Evolutionary conservation across 495 filamentous ascomycete species (phyloP).

Genomic region (Hyaloscypha variabilis): DNA sequence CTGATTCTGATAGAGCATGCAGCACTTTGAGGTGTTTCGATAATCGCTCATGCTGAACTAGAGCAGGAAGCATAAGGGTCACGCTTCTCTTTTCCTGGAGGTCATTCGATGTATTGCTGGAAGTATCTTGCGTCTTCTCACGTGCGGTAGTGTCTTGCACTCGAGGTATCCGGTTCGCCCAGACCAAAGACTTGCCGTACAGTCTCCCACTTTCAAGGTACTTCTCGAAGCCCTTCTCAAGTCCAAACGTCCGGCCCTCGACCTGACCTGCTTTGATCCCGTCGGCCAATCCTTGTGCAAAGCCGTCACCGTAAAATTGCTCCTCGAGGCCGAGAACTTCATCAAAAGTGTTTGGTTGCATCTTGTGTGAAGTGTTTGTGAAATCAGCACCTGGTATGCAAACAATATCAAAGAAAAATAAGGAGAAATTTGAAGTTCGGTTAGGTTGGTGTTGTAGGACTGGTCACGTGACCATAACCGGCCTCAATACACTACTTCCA

Average conservation of each 20-base stretch:
- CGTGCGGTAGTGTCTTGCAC: slow-evolving; percentile 19
- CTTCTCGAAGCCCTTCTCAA: slow-evolving; percentile 94
- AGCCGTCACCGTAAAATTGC: slow-evolving; percentile 84
- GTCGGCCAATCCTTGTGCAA: slow-evolving; percentile 71
- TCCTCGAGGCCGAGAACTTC: slow-evolving; percentile 78
- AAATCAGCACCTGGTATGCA: too few relatives aligned
- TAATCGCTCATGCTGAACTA: slow-evolving; percentile 66
- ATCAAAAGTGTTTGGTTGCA: slow-evolving; percentile 59
- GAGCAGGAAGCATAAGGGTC: slow-evolving; percentile 32
- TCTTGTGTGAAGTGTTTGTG: background rate
- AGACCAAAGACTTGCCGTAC: slow-evolving; percentile 80
- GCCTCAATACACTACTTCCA: too few relatives aligned
- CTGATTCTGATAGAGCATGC: slow-evolving; percentile 75
- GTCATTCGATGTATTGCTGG: background rate
- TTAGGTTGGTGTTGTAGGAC: too few relatives aligned
- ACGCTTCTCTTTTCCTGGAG: slow-evolving; percentile 18
- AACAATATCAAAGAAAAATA: too few relatives aligned
- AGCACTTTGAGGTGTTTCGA: slow-evolving; percentile 72
- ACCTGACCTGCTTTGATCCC: slow-evolving; percentile 78
- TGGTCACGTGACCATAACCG: too few relatives aligned
- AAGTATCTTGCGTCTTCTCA: slow-evolving; percentile 8
- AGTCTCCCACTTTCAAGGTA: slow-evolving; percentile 77
- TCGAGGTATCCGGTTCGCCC: slow-evolving; percentile 64
- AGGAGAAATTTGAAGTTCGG: too few relatives aligned
- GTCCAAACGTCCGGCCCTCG: slow-evolving; percentile 87